Percentiles rank a stretch among this genome's conserved stretches.
Conservation (phyloP, 2,329 filamentous ascomycete species). For the Cordyceps militaris region DNA sequence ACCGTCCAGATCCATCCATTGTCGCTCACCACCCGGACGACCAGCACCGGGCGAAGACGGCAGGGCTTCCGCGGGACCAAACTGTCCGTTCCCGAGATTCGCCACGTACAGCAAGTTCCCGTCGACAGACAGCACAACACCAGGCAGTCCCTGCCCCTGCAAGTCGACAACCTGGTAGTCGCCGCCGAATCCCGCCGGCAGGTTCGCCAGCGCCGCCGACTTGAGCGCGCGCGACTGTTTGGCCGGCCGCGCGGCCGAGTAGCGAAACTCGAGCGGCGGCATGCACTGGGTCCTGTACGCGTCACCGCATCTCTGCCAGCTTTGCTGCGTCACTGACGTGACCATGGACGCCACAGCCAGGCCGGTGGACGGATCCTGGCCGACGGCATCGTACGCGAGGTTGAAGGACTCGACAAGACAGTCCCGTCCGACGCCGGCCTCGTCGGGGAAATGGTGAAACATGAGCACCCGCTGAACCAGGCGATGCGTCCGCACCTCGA, state of each 20-base stretch:
- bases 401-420: conserved; percentile 19
- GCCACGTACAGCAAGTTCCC: background rate
- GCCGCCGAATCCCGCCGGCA: conserved; percentile 5
- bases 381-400: conserved; percentile 9
- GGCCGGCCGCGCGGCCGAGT: conserved; percentile 1
- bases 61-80: background rate
- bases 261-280: conserved; percentile 4
- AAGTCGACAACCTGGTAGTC: conserved; percentile 9
- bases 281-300: background rate
- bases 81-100: conserved; percentile 2
- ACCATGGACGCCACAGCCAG: background rate
- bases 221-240: background rate
- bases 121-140: background rate
- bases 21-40: background rate
- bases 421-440: conserved; percentile 15
- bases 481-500: conserved; percentile 26
- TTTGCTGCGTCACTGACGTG: background rate
- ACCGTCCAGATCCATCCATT: conserved; percentile 11
- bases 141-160: conserved; percentile 8
- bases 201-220: conserved; percentile 1
- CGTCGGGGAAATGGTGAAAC: conserved; percentile 27
- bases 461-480: conserved; percentile 26
- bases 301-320: background rate
- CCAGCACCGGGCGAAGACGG: background rate
- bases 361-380: background rate